Percentiles rank a stretch among this genome's conserved stretches.
Evolutionary conservation across 331 rosid genomes (phyloP).

Genomic region (Malus hybrid): DNA sequence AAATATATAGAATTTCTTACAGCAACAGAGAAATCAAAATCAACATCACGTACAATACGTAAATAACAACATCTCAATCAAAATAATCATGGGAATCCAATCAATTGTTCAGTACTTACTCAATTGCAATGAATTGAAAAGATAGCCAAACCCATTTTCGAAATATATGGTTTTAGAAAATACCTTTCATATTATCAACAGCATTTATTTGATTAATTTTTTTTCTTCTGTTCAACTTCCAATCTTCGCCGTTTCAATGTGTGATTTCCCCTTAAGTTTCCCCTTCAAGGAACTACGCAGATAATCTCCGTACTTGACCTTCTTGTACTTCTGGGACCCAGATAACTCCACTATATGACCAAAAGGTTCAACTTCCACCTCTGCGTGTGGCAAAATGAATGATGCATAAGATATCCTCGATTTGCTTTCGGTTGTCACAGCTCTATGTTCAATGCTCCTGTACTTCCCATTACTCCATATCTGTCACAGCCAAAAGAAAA

Average conservation of each 20-base stretch:
- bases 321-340: slow-evolving; percentile 4
- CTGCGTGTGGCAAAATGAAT: slow-evolving; percentile 8
- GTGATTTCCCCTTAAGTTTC: slow-evolving; percentile 3
- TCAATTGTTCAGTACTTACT: too few relatives aligned
- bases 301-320: not conserved
- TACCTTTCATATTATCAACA: too few relatives aligned
- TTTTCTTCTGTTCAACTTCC: not conserved
- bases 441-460: slow-evolving; percentile 24
- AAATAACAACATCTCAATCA: too few relatives aligned
- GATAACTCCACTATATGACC: slow-evolving; percentile 9
- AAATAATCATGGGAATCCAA: too few relatives aligned
- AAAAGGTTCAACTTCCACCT: slow-evolving; percentile 29
- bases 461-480: slow-evolving; percentile 23
- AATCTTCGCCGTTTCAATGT: not conserved
- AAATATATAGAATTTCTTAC: too few relatives aligned
- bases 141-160: too few relatives aligned
- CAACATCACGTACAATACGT: too few relatives aligned
- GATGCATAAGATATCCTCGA: slow-evolving; percentile 12
- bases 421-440: not conserved
- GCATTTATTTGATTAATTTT: too few relatives aligned
- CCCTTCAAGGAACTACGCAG: not conserved
- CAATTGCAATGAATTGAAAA: too few relatives aligned
- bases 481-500: not conserved
- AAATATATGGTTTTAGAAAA: too few relatives aligned
- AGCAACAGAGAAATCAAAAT: too few relatives aligned